Evolutionary conservation across 75 land plant genomes (phyloP), one percentile per base, ranked within the genome.

Genomic region (Picea glauca): DNA sequence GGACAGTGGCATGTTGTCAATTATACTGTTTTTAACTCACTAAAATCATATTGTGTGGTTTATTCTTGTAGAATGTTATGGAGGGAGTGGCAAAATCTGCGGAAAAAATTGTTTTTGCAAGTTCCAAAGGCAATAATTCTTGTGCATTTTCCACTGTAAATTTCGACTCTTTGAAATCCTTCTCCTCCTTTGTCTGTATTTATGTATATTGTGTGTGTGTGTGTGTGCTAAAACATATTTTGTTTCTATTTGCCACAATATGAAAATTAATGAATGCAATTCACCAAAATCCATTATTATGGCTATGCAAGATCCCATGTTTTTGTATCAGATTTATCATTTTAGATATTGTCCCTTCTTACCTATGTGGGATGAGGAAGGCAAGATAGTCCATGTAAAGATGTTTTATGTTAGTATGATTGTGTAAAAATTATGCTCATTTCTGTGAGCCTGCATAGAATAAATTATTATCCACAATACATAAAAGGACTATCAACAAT

Each of bases 1-100:
- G 56, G 56, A 50, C 56, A 6, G 14, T 77, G 50, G 33, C 6
- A 15, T 38, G 7, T 77, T 77, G n/a, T 38, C 33, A 62, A 38
- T 1, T 15, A 5, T 2, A 61, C 17, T 33, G 12, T 30, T 11
- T 77, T 30, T 62, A 64, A 57, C 13, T 38, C 23, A 14, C 31
- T n/a, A 23, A 35, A 5, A 20, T 78, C 17, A 43, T 58, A 30
- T 1, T 20, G n/a, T 67, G 13, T 26, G 31, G 38, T 23, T 70
- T 32, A 50, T 7, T 30, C 35, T 58, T 75, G 79, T 58, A 80
- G 78, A 80, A 61, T 43, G 81, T 80, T 21, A 60, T 61, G 63
- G 76, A 43, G 20, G 81, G 64, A 58, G 62, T 23, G 4, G 23
- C 21, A 40, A 75, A 75, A 26, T 62, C 58, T 40, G 40, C 32